Percentiles rank a stretch among this genome's conserved stretches.
Conservation (phyloP, 192 early-diverging fungal species). For the Backusella tuberculispora region DNA sequence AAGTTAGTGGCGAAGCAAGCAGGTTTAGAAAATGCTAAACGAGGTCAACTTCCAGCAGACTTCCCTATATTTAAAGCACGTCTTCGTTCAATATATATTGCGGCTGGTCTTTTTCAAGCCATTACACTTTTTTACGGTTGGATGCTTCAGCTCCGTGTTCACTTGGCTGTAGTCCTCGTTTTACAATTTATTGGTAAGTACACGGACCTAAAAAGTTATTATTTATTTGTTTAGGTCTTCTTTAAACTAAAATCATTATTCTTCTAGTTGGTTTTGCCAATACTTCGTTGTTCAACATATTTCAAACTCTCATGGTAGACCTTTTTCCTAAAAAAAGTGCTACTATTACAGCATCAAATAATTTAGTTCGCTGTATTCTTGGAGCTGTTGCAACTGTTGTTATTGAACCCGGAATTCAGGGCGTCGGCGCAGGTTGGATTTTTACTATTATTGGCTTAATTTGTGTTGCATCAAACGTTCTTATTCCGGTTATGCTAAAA, state of each 20-base stretch:
- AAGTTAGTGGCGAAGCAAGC: neutral
- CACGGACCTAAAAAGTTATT: neutral
- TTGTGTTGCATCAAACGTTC: conserved; percentile 19
- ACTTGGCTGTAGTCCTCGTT: conserved; percentile 27
- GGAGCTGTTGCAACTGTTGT: conserved; percentile 34
- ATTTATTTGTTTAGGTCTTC: neutral
- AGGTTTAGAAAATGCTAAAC: neutral
- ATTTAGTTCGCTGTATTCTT: conserved; percentile 33
- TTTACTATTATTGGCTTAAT: conserved; percentile 29
- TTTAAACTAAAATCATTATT: neutral
- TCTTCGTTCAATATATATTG: conserved; percentile 25
- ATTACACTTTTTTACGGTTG: conserved; percentile 34
- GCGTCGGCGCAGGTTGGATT: conserved; percentile 38
- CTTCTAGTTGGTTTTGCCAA: conserved; percentile 5
- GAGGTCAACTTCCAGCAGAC: conserved; percentile 5
- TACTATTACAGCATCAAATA: conserved; percentile 36
- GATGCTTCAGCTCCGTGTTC: conserved; percentile 18
- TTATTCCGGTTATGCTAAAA: conserved; percentile 27
- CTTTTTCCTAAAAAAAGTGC: conserved; percentile 35
- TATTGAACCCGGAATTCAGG: conserved; percentile 35
- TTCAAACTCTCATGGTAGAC: conserved; percentile 35
- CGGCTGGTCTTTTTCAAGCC: conserved; percentile 15
- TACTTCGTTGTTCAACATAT: conserved; percentile 29
- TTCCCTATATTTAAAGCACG: conserved; percentile 32
- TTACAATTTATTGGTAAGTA: conserved; percentile 36